These are phyloP conservation scores for Aureobasidium sp. DNA, from an alignment of 2,329 filamentous ascomycete species.

Conservation along the genomic window DNA sequence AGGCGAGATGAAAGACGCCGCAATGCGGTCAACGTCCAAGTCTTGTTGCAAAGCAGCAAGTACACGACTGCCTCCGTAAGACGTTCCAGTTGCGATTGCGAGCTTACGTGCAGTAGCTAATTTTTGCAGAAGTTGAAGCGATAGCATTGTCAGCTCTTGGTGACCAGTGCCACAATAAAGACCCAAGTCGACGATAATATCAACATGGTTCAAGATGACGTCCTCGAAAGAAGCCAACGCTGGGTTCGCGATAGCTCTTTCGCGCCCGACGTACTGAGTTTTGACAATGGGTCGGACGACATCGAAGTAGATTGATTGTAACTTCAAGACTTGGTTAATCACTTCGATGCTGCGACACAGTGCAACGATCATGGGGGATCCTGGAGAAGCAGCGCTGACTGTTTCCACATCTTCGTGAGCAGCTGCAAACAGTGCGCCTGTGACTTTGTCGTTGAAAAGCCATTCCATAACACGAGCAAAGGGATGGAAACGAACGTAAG, in stretches of 20 bases:
- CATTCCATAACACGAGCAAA: constrained; percentile 96
- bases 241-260: constrained; percentile 60
- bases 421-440: constrained; percentile 68
- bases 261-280: constrained; percentile 53
- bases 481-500: constrained; percentile 81
- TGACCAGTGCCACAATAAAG: constrained; percentile 82
- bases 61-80: constrained; percentile 45
- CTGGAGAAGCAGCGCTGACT: constrained; percentile 63
- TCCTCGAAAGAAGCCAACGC: constrained; percentile 89
- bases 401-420: constrained; percentile 69
- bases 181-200: constrained; percentile 73
- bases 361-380: constrained; percentile 75
- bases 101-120: constrained; percentile 79
- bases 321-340: constrained; percentile 71
- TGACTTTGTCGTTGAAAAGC: constrained; percentile 90
- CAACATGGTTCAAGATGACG: constrained; percentile 72
- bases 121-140: constrained; percentile 75
- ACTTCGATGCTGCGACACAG: constrained; percentile 76
- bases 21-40: constrained; percentile 72
- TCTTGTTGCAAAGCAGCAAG: constrained; percentile 80
- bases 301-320: constrained; percentile 87
- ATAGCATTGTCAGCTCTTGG: constrained; percentile 69
- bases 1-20: constrained; percentile 63
- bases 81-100: constrained; percentile 49
- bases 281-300: constrained; percentile 76